phyloP scores from a whole-genome alignment of 139 green algal species.

The Picochlorum costavermella region DNA sequence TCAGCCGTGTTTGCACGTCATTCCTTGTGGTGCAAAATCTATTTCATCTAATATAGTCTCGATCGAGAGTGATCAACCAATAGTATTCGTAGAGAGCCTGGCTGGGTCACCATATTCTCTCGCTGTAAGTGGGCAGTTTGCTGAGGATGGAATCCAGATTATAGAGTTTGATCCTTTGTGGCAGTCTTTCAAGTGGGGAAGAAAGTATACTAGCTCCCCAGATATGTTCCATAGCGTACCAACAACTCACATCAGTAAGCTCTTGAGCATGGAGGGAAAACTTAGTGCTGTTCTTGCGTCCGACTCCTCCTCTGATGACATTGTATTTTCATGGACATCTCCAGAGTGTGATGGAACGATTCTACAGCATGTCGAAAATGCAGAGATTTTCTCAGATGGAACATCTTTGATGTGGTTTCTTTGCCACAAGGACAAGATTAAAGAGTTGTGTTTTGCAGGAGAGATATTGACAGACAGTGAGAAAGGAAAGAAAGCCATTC shows the following conservation, averaged over 20 bases:
- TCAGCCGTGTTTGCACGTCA: neutral
- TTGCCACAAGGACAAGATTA: too few relatives aligned
- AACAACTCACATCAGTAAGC: too few relatives aligned
- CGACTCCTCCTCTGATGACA: too few relatives aligned
- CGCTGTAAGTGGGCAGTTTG: neutral
- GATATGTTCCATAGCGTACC: neutral
- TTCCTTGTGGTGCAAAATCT: neutral
- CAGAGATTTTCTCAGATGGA: too few relatives aligned
- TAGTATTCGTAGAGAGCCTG: constrained; percentile 3
- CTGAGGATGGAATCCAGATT: neutral
- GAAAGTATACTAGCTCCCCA: neutral
- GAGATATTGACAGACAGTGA: too few relatives aligned
- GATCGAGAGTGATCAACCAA: constrained; percentile 4
- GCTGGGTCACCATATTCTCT: constrained; percentile 1
- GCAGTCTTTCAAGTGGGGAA: constrained; percentile 12
- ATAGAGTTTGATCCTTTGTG: constrained; percentile 12
- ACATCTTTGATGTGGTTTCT: too few relatives aligned
- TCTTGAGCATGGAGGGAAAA: too few relatives aligned
- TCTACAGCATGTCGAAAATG: neutral
- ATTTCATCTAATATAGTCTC: neutral
- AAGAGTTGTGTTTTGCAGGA: too few relatives aligned
- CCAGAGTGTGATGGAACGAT: neutral
- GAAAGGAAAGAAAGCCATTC: too few relatives aligned
- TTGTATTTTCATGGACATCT: neutral
- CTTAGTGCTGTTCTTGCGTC: too few relatives aligned